Base-by-base conservation (phyloP, 306 rosid genomes). In the Casuarina glauca region DNA sequence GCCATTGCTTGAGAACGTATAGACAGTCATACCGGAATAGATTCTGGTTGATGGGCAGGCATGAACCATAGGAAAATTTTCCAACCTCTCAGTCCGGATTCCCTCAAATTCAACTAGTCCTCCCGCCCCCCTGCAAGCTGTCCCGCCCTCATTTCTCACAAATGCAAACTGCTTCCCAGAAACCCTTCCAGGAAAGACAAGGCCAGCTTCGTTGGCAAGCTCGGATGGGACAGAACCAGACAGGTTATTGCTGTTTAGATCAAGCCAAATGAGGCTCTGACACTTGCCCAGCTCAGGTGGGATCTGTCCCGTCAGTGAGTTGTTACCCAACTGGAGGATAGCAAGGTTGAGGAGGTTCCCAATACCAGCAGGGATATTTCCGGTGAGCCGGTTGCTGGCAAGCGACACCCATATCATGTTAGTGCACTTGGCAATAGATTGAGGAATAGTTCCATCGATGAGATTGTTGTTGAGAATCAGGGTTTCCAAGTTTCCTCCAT, bases 91-190 rank as follows among this genome's bases (percentile, higher is more conserved):
- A 0, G 55, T 76, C 20, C 91, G 83, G 26, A 91, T 80, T 48
- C 89, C 97, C 60, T 83, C 91, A 70, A 91, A 88, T 55, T 89
- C 94, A 66, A 91, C 87, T 13, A 91, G 80, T 39, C 97, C 94
- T 66, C 97, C 97, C 2, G 97, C 94, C 15, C 97, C 97, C 82
- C 92, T 80, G 70, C 97, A 91, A 61, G 85, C 85, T 54, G 92
- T 88, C 52, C 97, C 93, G 2, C 93, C 97, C 75, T 91, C 97
- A 67, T 89, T 91, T 80, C 94, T 91, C 46, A 91, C 90, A 73
- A 89, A 91, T 51, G 82, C 97, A 88, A 88, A 91, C 61, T 88
- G 90, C 80, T 91, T 91, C 69, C 97, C 94, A 1, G 97, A 88
- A 72, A 86, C 94, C 55, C 78, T 74, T n/a, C 92, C 91, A 1